Evolutionary conservation across 345 rosid genomes (phyloP), one percentile per base, ranked within the genome.

Genomic region (Bruguiera parviflora): DNA sequence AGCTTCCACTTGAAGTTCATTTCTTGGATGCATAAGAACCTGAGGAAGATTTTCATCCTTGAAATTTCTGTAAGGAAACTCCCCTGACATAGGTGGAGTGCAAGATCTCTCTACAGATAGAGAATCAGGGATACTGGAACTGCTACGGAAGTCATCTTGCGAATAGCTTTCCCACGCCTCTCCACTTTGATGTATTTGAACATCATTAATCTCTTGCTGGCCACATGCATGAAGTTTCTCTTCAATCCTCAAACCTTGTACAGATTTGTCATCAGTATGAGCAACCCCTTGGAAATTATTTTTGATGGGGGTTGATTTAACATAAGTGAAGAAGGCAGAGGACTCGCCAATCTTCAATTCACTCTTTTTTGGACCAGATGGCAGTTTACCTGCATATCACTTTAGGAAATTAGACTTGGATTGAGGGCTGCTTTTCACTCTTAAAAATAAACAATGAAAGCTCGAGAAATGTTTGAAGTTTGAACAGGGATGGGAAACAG

Each of bases 261-360:
- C 37, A 59, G 65, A 67, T 63, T 46, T 66, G 53, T 74, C 83
- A 22, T 77, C 81, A 20, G 49, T 52, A 63, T 33, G 63, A 19
- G 71, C 64, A 70, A 60, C 24, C 47, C 68, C 78, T 39, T 72
- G 69, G 67, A 77, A 39, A 68, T n/a, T 73, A 59, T 29, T 80
- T 68, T 75, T 87, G 6, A 64, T 64, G 20, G 82, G 77, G 74
- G 72, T 76, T 32, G 96, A 86, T 77, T 90, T 95, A 55, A 88
- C 96, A 7, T 95, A 95, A 56, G 96, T 88, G 68, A 92, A 92
- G 84, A 95, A 95, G 68, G 99, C 99, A 10, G 99, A 95, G 2
- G 99, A 95, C 77, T 82, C 96, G 8, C 96, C 99, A 64, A 90
- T 81, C 85, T 80, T 84, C 63, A 87, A 81, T 75, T 88, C 84